phyloP scores from a whole-genome alignment of 495 filamentous ascomycete genomes.

The Melanomma pulvis-pyrius region DNA sequence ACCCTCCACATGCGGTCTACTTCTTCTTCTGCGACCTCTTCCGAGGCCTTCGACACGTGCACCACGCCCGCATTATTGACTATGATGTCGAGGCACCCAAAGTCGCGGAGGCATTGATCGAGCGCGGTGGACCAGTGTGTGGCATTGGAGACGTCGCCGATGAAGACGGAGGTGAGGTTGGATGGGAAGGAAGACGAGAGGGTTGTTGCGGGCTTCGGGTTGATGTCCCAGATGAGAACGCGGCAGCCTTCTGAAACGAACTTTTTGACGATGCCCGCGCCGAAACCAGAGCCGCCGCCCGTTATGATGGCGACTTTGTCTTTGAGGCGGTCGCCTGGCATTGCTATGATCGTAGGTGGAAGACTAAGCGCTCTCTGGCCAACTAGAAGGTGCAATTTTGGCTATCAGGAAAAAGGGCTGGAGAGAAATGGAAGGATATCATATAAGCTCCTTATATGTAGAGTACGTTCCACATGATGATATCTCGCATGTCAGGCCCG shows the following conservation, averaged over 20 bases:
- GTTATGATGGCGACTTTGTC: conserved; percentile 30
- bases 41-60: conserved; percentile 65
- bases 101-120: conserved; percentile 14
- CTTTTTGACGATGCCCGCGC: conserved; percentile 19
- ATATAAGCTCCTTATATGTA: too few species aligned
- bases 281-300: conserved; percentile 35
- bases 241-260: conserved; percentile 29
- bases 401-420: too few species aligned
- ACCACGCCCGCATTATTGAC: conserved; percentile 67
- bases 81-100: conserved; percentile 37
- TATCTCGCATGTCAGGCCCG: too few species aligned
- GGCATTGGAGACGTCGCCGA: conserved; percentile 26
- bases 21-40: conserved; percentile 64
- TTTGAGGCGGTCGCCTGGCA: neutral
- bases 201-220: neutral
- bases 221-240: conserved; percentile 30
- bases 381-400: too few species aligned
- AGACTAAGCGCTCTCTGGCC: too few species aligned
- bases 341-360: too few species aligned
- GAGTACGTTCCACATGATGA: too few species aligned
- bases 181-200: neutral
- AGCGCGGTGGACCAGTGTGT: conserved; percentile 21
- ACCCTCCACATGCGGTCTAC: conserved; percentile 66
- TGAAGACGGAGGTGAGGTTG: conserved; percentile 1
- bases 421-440: too few species aligned